phyloP scores from a whole-genome alignment of 164 flowering plant species.

The Pachysandra terminalis region DNA sequence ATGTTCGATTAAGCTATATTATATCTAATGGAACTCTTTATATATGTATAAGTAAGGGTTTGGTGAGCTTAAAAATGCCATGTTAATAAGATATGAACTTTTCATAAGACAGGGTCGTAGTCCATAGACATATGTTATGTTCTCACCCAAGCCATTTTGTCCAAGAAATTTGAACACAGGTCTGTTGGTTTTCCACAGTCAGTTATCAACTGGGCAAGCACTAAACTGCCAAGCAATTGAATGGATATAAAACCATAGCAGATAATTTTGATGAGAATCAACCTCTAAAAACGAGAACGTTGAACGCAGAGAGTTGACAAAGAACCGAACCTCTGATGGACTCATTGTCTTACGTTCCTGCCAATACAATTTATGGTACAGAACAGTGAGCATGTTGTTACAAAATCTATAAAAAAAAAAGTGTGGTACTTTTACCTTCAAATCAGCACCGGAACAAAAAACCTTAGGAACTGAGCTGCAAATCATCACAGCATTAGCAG shows the following conservation, averaged over 20 bases:
- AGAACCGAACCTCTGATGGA: constrained; percentile 55
- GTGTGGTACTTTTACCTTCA: constrained; percentile 56
- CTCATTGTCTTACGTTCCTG: constrained; percentile 85
- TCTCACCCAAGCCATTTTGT: too few species aligned
- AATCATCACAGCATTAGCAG: constrained; percentile 65
- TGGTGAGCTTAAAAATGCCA: too few species aligned
- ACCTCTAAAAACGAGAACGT: constrained; percentile 83
- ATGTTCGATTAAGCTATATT: too few species aligned
- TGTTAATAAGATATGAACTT: too few species aligned
- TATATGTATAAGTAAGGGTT: too few species aligned
- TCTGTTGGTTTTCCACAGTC: too few species aligned
- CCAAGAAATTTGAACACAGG: too few species aligned
- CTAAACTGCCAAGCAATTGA: not conserved
- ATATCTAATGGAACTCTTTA: too few species aligned
- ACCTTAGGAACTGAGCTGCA: constrained; percentile 73
- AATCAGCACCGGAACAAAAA: constrained; percentile 96
- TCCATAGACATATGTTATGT: too few species aligned
- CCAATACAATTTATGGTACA: constrained; percentile 13
- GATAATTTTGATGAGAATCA: not conserved
- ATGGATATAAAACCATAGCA: not conserved
- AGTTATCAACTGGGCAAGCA: too few species aligned
- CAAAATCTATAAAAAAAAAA: not conserved
- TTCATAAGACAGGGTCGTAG: too few species aligned
- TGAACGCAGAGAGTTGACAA: constrained; percentile 69
- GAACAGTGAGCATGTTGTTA: not conserved